These are phyloP conservation scores for Pseudonitzschia multistriata DNA, from an alignment of 108 stramenopile genomes.

Conservation along the genomic window DNA sequence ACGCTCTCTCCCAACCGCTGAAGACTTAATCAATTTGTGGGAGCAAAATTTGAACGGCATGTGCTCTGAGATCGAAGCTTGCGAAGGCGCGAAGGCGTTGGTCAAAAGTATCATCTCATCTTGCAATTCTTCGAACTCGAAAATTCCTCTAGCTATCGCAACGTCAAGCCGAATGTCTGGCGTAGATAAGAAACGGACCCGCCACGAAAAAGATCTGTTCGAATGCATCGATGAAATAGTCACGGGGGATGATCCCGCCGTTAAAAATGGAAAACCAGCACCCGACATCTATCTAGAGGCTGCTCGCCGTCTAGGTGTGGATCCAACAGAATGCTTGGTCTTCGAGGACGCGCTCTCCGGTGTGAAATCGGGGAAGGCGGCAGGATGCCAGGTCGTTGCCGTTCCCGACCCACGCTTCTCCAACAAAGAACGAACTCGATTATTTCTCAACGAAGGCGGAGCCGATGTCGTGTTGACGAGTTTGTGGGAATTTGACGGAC, in stretches of 20 bases:
- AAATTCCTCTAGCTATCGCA: slow-evolving; percentile 72
- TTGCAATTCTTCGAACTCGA: background rate
- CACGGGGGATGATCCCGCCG: slow-evolving; percentile 65
- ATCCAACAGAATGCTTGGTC: slow-evolving; percentile 74
- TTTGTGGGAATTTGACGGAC: slow-evolving; percentile 64
- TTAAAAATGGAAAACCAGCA: slow-evolving; percentile 75
- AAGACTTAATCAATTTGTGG: slow-evolving; percentile 60
- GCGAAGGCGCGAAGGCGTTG: slow-evolving; percentile 62
- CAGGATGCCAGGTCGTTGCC: slow-evolving; percentile 70
- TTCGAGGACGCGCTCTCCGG: slow-evolving; percentile 83
- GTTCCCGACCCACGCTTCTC: slow-evolving; percentile 69
- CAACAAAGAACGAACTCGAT: slow-evolving; percentile 35
- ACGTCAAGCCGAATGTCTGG: slow-evolving; percentile 60
- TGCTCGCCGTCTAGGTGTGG: slow-evolving; percentile 48
- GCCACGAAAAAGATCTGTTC: slow-evolving; percentile 57
- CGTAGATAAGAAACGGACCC: slow-evolving; percentile 53
- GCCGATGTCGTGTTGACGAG: slow-evolving; percentile 61
- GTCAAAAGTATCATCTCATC: slow-evolving; percentile 38
- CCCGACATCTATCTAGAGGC: slow-evolving; percentile 84
- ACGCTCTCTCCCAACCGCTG: background rate
- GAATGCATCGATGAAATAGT: slow-evolving; percentile 55
- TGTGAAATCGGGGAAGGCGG: slow-evolving; percentile 56
- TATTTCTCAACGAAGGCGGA: slow-evolving; percentile 32
- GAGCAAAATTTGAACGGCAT: slow-evolving; percentile 54
- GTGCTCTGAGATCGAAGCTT: slow-evolving; percentile 56